Evolutionary conservation across 1,284 basidiomycete species (phyloP), one percentile per base, ranked within the genome.

Genomic region (Trichosporon ovoides): DNA sequence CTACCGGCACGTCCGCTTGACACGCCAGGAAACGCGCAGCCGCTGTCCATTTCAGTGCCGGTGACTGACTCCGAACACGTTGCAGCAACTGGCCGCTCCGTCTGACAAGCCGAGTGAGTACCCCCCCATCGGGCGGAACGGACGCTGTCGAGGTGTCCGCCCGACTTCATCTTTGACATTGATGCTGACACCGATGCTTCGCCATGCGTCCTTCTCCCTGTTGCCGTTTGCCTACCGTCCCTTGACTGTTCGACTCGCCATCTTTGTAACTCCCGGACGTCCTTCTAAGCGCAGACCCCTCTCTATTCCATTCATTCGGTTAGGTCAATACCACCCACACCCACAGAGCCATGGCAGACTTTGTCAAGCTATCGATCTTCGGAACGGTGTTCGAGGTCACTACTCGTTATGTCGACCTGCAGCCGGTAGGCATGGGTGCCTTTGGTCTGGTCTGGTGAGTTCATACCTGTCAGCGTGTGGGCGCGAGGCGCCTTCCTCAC

Each of bases 401-500:
- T 18, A 96, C 92, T 59, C 86, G 95, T 71, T 99, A 99, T 90
- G 89, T 96, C 76, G 95, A 98, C 81, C 86, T 99, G 22, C 96
- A 98, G 76, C 95, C 95, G n/a, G 95, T 98, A 50, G 96, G 95
- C 77, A 98, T 98, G 95, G 95, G 93, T 66, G 93, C 93, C 46
- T 96, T 96, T 73, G 93, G 93, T 62, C 88, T 97, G 60, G 93
- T 97, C 52, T 97, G 93, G 90, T 93, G 70, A 65, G 85, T 78
- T 18, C 20, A 35, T 3, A 10, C 13, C 13, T 16, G 10, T 5
- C n/a, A 35, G 16, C 40, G 28, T 52, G 18, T 56, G 28, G 33
- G 18, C 51, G 10, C 24, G 14, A 16, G 43, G 22, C 43, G 16
- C 4, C 28, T 22, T n/a, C n/a, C 24, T 31, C 49, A 36, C 16